Base-by-base conservation (phyloP, 164 flowering plant genomes). In the Echeveria elegans region DNA sequence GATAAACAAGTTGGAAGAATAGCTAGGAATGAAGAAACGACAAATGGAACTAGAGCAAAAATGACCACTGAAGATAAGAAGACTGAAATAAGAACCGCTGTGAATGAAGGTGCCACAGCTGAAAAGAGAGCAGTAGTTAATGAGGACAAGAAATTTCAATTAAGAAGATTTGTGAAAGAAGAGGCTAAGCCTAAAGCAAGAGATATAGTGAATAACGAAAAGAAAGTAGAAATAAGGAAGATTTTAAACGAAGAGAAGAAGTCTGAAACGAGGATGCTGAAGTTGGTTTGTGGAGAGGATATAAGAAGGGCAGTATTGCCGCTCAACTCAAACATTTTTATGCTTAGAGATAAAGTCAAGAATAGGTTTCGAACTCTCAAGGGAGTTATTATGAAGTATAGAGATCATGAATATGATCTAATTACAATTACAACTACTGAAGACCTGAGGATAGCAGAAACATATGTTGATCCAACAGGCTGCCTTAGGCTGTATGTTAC, bases 251-350 rank as follows among this genome's bases (percentile, higher is more conserved):
- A 70, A 67, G 80, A 79, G 53, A 75, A 76, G 30, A 67, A 68
- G 59, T 73, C 48, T n/a, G 75, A 76, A 8, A 67, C 75, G 0
- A 80, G 66, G 78, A 72, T 75, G 4, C 81, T 82, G 66, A 82
- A 82, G 73, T 65, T 82, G 70, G 81, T 78, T 45, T 69, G 70
- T 50, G 79, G 78, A 28, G 86, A 82, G 36, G 86, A 82, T 66
- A 82, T 82, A 66, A 78, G 86, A 64, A 72, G 79, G 78, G 83
- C 81, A 9, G 79, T 78, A 63, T 66, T 82, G 65, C 86, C 86
- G 0, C 28, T 59, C 28, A 74, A 75, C 58, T 78, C 79, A 63
- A 74, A 77, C 67, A 74, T 82, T 40, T 53, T 65, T 23, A 62
- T 78, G 72, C 75, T 78, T 60, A 75, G 80, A 67, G 82, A 80